Evolutionary conservation across 176 grass and related monocot species (phyloP), one percentile per base, ranked within the genome.

Genomic region (Typha latifolia): DNA sequence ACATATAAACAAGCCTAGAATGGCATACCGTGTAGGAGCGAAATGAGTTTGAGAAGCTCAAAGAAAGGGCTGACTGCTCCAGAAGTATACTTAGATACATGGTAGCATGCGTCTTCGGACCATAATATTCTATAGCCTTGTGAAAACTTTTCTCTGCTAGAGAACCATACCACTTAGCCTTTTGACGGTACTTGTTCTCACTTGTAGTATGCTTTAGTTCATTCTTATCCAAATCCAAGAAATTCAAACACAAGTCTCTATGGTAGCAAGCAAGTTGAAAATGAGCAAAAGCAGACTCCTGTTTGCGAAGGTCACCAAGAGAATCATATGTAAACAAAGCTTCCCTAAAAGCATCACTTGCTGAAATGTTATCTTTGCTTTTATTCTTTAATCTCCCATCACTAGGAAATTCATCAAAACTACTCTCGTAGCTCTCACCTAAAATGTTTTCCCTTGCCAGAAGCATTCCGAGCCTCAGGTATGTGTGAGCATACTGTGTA

Each of bases 401-500:
- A 61, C 18, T 85, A 68, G 78, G 74, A 68, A 82, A 84, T n/a
- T 77, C 80, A 80, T 99, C 80, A 15, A 70, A 72, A 78, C 79
- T 81, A 61, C 67, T 78, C 67, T 96, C 77, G 62, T 86, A 87
- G 64, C 68, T 79, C 47, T 90, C 91, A 52, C 66, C 71, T 80
- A 79, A 81, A 47, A 91, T 83, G 47, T 82, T 86, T 84, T 90
- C 89, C 67, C 87, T 99, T 70, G 89, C 89, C 72, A 99, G 82
- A 87, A 93, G 89, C 94, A 90, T 93, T 74, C 94, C 94, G 69
- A 93, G 78, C 70, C 94, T 91, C 77, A 99, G 76, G 69, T 99
- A 82, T 16, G 94, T 99, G 75, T 99, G 72, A 7, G 86, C 94
- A 90, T 90, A 99, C 69, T 99, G 94, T 15, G 94, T 99, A 61